These are phyloP conservation scores for Phaeosphaeria sp. DNA, from an alignment of 2,329 filamentous ascomycete species.

Conservation along the genomic window DNA sequence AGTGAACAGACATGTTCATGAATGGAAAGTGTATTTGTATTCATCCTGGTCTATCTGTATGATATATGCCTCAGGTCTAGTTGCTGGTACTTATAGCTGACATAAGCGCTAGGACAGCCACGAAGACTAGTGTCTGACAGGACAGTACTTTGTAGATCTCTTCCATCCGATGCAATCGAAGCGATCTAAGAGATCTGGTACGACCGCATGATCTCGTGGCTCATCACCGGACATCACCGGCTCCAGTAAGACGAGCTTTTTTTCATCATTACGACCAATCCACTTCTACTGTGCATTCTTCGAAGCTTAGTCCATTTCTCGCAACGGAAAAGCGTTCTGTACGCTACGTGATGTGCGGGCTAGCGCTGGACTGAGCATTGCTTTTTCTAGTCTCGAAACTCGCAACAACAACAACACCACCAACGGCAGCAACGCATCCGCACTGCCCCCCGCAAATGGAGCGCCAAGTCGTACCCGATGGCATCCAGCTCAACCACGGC, in stretches of 20 bases:
- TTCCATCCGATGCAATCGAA: neutral
- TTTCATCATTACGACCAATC: neutral
- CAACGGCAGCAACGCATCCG: neutral
- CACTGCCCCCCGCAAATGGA: neutral
- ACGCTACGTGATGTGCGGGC: neutral
- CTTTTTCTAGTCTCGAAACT: neutral
- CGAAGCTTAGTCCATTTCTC: neutral
- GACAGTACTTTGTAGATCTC: neutral
- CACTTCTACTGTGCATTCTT: neutral
- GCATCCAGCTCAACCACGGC: neutral
- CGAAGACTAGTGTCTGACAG: neutral
- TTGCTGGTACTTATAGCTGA: neutral
- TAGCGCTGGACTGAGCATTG: neutral
- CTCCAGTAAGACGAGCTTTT: neutral
- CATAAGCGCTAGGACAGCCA: neutral
- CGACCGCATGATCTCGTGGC: neutral
- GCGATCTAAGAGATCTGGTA: neutral
- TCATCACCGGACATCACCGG: neutral
- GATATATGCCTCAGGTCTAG: neutral
- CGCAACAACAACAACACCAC: neutral
- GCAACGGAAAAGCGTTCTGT: neutral
- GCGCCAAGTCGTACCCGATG: neutral
- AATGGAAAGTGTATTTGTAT: neutral
- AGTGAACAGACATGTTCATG: constrained; percentile 9
- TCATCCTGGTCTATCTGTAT: neutral